These are phyloP conservation scores for Apiospora sp. DNA, from an alignment of 2,329 filamentous ascomycete genomes.

Conservation along the genomic window DNA sequence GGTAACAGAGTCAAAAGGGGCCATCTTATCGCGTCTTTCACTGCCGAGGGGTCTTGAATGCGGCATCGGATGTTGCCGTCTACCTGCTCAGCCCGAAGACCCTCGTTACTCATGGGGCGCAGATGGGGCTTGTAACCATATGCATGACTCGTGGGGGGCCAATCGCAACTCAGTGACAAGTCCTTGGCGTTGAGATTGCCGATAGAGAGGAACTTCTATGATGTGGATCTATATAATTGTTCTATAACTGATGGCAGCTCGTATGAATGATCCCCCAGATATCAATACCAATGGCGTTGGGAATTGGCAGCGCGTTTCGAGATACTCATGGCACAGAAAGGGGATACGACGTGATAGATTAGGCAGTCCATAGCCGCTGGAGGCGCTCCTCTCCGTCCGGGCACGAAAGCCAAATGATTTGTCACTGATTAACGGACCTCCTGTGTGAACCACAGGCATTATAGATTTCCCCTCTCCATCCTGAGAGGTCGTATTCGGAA, in stretches of 20 bases:
- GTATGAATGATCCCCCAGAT: background rate
- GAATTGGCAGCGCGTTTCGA: too few species aligned
- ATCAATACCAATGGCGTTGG: too few species aligned
- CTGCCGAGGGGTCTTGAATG: background rate
- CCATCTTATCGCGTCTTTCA: background rate
- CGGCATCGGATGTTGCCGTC: background rate
- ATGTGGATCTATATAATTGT: background rate
- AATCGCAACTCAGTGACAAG: background rate
- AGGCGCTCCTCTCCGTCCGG: background rate
- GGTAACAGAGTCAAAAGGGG: background rate
- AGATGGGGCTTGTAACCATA: background rate
- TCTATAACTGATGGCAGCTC: background rate
- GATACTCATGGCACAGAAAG: background rate
- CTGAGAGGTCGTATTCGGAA: conserved; percentile 6
- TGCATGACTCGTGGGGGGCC: background rate
- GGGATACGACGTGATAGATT: background rate
- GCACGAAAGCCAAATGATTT: background rate
- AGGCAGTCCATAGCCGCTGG: background rate
- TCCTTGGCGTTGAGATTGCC: background rate
- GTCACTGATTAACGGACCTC: background rate
- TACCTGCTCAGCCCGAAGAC: background rate
- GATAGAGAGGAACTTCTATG: background rate
- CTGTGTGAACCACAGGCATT: background rate
- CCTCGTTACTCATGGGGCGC: background rate
- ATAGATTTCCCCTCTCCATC: background rate